Conservation (phyloP, 768 basidiomycete genomes). For the Lactarius indigo region DNA sequence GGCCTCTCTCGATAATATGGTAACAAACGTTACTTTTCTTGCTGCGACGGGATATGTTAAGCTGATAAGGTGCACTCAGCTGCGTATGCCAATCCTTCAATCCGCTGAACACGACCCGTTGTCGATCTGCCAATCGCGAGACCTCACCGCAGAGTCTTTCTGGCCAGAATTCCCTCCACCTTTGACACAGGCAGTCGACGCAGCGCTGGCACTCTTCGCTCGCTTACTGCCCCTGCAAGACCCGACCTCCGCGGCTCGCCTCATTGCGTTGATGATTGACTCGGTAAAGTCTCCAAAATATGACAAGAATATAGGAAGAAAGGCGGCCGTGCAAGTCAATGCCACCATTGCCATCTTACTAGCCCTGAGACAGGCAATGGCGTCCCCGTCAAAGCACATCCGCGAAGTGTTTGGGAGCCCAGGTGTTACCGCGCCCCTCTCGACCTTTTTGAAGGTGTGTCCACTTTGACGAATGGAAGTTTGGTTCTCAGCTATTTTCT, state of each 20-base stretch:
- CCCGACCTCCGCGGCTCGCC: constrained; percentile 48
- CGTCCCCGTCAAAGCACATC: constrained; percentile 51
- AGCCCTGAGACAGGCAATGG: constrained; percentile 57
- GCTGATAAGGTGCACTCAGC: constrained; percentile 37
- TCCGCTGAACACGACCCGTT: constrained; percentile 86
- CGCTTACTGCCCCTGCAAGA: constrained; percentile 78
- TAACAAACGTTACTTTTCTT: constrained; percentile 36
- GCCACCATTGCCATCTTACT: constrained; percentile 69
- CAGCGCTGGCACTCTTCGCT: constrained; percentile 84
- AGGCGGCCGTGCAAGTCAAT: constrained; percentile 81
- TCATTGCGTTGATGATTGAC: constrained; percentile 58
- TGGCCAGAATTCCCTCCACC: constrained; percentile 70
- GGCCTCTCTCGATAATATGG: constrained; percentile 72
- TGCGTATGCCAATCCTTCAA: constrained; percentile 73
- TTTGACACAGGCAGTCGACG: constrained; percentile 79
- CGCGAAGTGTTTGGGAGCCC: constrained; percentile 64
- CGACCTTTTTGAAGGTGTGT: constrained; percentile 73
- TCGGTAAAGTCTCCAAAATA: constrained; percentile 70
- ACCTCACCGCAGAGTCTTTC: constrained; percentile 39
- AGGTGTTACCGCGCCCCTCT: constrained; percentile 58
- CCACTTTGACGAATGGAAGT: neutral
- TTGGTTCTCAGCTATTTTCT: constrained; percentile 11
- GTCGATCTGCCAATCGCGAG: constrained; percentile 54
- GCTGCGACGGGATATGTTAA: neutral
- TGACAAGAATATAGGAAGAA: constrained; percentile 84